phyloP scores from a whole-genome alignment of 805 yeast genomes.

The Candida piceae region DNA sequence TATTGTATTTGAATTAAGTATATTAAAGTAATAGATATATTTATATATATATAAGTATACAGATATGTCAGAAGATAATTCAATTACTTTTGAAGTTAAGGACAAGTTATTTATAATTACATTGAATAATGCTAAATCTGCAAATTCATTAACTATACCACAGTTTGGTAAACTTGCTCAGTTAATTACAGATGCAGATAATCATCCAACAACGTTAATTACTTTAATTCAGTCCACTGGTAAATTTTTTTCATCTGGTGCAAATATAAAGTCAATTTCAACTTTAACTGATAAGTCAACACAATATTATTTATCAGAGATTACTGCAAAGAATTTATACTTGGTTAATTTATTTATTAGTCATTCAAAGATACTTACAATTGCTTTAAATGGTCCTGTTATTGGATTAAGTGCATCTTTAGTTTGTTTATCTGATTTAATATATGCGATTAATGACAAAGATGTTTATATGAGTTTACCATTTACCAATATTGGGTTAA shows the following conservation, averaged over 20 bases:
- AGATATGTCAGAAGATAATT: constrained; percentile 2
- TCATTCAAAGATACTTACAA: constrained; percentile 66
- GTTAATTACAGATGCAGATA: constrained; percentile 56
- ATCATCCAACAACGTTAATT: constrained; percentile 52
- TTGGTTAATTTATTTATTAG: constrained; percentile 62
- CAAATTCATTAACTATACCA: constrained; percentile 63
- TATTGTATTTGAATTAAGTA: too few relatives aligned
- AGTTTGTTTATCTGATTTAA: constrained; percentile 69
- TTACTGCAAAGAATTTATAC: constrained; percentile 58
- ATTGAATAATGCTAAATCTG: constrained; percentile 52
- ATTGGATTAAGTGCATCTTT: constrained; percentile 74
- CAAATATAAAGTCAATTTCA: constrained; percentile 48
- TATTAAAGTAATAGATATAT: too few relatives aligned
- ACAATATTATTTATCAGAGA: constrained; percentile 27
- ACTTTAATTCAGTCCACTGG: constrained; percentile 72
- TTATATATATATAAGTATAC: not conserved
- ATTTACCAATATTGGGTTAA: constrained; percentile 76
- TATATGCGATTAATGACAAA: constrained; percentile 55
- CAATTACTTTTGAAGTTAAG: constrained; percentile 11
- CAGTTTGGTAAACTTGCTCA: constrained; percentile 61
- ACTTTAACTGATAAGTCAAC: constrained; percentile 19
- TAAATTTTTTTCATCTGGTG: constrained; percentile 79
- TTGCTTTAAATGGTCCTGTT: constrained; percentile 83
- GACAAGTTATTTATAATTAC: constrained; percentile 46
- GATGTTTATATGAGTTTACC: constrained; percentile 62